These are phyloP conservation scores for Corylus heterophylla DNA, from an alignment of 306 rosid species.

Conservation along the genomic window DNA sequence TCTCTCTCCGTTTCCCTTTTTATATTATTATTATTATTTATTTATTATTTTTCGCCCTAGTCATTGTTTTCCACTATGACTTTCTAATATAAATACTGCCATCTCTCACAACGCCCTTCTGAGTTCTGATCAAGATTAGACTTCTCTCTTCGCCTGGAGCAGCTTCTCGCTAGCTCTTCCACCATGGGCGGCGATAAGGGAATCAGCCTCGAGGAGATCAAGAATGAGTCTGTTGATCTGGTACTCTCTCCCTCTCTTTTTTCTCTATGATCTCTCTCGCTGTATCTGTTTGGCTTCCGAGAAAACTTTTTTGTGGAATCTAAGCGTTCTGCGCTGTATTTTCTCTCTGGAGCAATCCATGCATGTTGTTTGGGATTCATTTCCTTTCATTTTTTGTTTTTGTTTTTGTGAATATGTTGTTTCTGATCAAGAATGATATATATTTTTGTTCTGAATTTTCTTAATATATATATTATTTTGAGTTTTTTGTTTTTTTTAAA, in stretches of 20 bases:
- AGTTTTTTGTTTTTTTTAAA: neutral
- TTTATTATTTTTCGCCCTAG: neutral
- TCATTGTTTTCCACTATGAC: neutral
- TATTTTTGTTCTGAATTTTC: too few relatives aligned
- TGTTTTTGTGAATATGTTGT: neutral
- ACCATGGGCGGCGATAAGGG: conserved; percentile 57
- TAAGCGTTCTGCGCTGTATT: neutral
- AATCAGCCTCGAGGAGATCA: conserved; percentile 86
- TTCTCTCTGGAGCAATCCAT: neutral
- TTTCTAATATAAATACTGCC: neutral
- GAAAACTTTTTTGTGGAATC: neutral
- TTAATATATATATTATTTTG: neutral
- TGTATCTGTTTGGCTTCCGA: conserved; percentile 24
- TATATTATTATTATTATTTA: neutral
- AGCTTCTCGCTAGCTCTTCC: neutral
- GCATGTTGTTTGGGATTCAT: neutral
- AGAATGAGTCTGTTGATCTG: conserved; percentile 89
- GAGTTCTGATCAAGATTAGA: neutral
- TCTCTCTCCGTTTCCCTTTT: neutral
- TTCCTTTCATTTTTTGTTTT: neutral
- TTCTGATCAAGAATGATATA: neutral
- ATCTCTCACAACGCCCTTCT: neutral
- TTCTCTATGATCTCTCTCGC: too few relatives aligned
- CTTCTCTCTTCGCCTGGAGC: neutral
- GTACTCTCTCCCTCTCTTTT: conserved; percentile 30